These are phyloP conservation scores for Juglanconis oblonga DNA, from an alignment of 2,329 filamentous ascomycete genomes.

Conservation along the genomic window DNA sequence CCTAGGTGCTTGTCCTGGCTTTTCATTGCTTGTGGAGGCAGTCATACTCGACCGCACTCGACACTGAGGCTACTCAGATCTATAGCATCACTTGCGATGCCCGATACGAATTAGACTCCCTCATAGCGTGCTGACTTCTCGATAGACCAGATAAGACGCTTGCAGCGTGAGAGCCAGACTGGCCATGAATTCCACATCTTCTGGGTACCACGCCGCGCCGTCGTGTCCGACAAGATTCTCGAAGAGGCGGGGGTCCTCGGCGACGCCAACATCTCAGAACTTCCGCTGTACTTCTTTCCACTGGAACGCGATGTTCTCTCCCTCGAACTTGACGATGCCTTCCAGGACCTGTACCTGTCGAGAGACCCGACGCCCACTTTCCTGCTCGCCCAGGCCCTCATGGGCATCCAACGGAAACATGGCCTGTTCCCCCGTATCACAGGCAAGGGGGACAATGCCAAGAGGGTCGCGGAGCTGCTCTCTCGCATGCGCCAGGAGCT, in stretches of 20 bases:
- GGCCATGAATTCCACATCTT: constrained; percentile 97
- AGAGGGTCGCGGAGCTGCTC: constrained; percentile 81
- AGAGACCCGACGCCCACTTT: constrained; percentile 92
- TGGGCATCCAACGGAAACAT: constrained; percentile 88
- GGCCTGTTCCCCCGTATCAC: constrained; percentile 93
- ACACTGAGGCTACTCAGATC: constrained; percentile 32
- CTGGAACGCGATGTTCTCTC: constrained; percentile 89
- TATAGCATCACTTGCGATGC: constrained; percentile 36
- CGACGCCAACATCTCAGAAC: constrained; percentile 83
- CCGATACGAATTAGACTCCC: constrained; percentile 40
- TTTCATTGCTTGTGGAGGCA: constrained; percentile 45
- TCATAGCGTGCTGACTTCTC: constrained; percentile 58
- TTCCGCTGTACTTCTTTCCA: constrained; percentile 86
- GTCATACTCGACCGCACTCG: constrained; percentile 36
- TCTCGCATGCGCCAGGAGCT: constrained; percentile 89
- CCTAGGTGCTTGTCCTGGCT: too few relatives aligned
- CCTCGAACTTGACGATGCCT: constrained; percentile 82
- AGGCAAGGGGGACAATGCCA: constrained; percentile 93
- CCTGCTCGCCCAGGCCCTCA: constrained; percentile 83
- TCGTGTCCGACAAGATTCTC: constrained; percentile 85
- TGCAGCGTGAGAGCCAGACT: constrained; percentile 82
- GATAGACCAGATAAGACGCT: constrained; percentile 83
- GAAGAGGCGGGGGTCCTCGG: constrained; percentile 92
- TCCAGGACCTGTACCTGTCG: constrained; percentile 80
- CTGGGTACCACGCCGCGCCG: constrained; percentile 88